phyloP scores from a whole-genome alignment of 2,329 filamentous ascomycete genomes.

The Hypocreales sp. region DNA sequence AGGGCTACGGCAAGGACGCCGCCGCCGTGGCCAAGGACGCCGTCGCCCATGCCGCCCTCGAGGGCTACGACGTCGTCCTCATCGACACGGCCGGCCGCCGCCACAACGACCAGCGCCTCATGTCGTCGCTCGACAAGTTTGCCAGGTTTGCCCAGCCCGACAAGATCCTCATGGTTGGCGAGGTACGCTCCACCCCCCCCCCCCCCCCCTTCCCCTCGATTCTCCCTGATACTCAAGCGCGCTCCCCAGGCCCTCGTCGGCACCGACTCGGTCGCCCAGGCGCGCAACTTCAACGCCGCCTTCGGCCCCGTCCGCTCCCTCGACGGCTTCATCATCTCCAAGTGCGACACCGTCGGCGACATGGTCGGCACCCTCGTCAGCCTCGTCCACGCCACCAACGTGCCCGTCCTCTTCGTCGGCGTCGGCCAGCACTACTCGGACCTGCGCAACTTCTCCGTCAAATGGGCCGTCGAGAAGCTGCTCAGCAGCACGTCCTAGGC shows the following conservation, averaged over 20 bases:
- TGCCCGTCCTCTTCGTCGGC: slow-evolving; percentile 85
- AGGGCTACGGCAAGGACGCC: slow-evolving; percentile 95
- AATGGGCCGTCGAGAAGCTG: slow-evolving; percentile 53
- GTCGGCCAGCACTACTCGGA: slow-evolving; percentile 57
- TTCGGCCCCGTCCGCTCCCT: slow-evolving; percentile 70
- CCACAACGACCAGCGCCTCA: slow-evolving; percentile 90
- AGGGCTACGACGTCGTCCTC: slow-evolving; percentile 80
- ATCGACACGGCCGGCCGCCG: slow-evolving; percentile 92
- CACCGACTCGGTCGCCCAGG: slow-evolving; percentile 88
- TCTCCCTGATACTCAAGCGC: slow-evolving; percentile 1
- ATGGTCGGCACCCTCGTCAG: slow-evolving; percentile 94
- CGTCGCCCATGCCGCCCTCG: slow-evolving; percentile 59
- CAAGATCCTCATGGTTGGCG: slow-evolving; percentile 92
- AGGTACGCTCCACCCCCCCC: slow-evolving; percentile 17
- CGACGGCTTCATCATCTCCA: slow-evolving; percentile 96
- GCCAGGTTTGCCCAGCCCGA: slow-evolving; percentile 91
- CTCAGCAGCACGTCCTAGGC: slow-evolving; percentile 33
- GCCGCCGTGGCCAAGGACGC: slow-evolving; percentile 91
- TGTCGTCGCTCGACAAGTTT: slow-evolving; percentile 95
- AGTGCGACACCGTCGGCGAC: slow-evolving; percentile 98
- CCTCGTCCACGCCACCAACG: slow-evolving; percentile 93
- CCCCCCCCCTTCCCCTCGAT: background rate
- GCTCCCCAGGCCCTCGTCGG: slow-evolving; percentile 70
- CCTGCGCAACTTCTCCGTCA: slow-evolving; percentile 52
- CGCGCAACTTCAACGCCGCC: slow-evolving; percentile 86